Percentiles rank a stretch among this genome's conserved stretches.
Conservation (phyloP, 495 filamentous ascomycete genomes). For the Penicillium canescens region DNA sequence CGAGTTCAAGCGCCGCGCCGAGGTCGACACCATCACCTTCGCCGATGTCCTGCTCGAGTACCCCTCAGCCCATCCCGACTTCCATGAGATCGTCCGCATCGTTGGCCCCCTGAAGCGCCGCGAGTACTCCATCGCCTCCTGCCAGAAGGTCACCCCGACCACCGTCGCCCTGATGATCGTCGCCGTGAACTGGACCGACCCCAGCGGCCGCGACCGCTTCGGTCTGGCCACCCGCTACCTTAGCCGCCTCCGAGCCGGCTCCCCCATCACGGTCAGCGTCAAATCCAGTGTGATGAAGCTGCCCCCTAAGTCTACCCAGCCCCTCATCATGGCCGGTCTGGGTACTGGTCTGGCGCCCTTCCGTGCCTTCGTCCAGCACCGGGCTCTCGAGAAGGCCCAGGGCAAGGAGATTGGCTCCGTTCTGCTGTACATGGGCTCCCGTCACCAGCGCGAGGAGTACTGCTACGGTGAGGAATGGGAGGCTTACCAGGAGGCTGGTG, state of each 20-base stretch:
- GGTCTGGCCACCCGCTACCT: conserved; percentile 92
- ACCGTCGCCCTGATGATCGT: conserved; percentile 95
- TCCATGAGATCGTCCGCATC: conserved; percentile 88
- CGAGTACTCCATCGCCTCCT: conserved; percentile 97
- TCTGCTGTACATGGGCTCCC: conserved; percentile 93
- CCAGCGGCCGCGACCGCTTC: conserved; percentile 83
- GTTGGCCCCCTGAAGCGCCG: conserved; percentile 90
- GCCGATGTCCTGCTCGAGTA: conserved; percentile 89
- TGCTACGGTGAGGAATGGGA: conserved; percentile 99
- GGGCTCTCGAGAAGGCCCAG: conserved; percentile 92
- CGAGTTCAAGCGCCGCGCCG: conserved; percentile 91
- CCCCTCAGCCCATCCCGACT: conserved; percentile 81
- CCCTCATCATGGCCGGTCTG: conserved; percentile 99
- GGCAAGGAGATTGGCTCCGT: conserved; percentile 93
- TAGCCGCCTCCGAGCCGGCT: conserved; percentile 67
- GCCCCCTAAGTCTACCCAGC: conserved; percentile 77
- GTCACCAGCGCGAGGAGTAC: conserved; percentile 97
- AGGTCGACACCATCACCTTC: conserved; percentile 91
- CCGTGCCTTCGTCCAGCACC: conserved; percentile 97
- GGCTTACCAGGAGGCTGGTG: conserved; percentile 91
- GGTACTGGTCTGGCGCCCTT: conserved; percentile 96
- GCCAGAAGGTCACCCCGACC: conserved; percentile 85
- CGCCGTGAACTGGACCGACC: conserved; percentile 92
- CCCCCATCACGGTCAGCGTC: conserved; percentile 82
- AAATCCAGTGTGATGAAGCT: conserved; percentile 99